Evolutionary conservation across 306 rosid species (phyloP).

Genomic region (Vicia villosa): DNA sequence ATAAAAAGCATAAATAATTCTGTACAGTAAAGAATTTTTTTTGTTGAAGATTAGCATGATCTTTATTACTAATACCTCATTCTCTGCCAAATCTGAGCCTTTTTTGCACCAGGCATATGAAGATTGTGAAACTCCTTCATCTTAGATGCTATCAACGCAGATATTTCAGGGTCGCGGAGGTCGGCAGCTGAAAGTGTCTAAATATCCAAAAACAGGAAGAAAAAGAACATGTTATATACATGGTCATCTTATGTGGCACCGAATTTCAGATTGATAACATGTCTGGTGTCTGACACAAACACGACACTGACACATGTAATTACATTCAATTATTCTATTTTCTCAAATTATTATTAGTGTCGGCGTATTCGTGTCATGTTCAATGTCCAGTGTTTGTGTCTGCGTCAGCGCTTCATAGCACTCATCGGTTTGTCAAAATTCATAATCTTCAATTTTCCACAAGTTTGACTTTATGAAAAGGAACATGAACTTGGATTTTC

Average conservation of each 20-base stretch:
- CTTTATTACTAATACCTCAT: conserved; percentile 54
- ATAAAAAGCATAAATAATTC: background rate
- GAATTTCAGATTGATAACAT: background rate
- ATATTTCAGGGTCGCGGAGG: conserved; percentile 67
- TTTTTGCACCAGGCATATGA: conserved; percentile 65
- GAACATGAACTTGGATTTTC: background rate
- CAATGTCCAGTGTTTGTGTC: background rate
- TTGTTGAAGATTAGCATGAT: conserved; percentile 4
- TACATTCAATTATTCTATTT: background rate
- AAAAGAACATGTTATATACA: conserved; percentile 4
- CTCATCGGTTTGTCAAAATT: background rate
- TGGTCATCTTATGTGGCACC: background rate
- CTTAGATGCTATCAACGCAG: conserved; percentile 72
- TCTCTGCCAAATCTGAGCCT: conserved; percentile 66
- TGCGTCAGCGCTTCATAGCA: background rate
- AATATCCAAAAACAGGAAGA: background rate
- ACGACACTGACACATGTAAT: background rate
- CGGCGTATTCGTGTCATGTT: background rate
- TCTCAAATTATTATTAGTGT: background rate
- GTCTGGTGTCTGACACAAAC: background rate
- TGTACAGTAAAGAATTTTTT: background rate
- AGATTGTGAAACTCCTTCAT: conserved; percentile 79
- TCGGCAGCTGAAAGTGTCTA: conserved; percentile 86
- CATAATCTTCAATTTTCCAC: background rate
- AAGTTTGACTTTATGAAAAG: background rate